phyloP scores from a whole-genome alignment of 768 basidiomycete genomes.

The Suillus plorans region DNA sequence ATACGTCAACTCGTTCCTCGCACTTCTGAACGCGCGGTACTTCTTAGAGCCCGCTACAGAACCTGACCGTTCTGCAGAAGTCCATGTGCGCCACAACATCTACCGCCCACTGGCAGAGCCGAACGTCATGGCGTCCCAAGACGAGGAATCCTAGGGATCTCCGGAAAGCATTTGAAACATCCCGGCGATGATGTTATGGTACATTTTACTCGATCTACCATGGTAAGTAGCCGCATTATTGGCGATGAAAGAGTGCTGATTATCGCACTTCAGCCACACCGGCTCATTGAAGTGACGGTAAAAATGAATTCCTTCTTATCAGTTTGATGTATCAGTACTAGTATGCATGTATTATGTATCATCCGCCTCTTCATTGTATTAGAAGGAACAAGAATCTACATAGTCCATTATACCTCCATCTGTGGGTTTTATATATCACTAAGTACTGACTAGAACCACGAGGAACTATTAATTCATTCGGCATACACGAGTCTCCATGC shows the following conservation, averaged over 20 bases:
- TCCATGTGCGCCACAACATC: not conserved
- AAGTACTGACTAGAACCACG: not conserved
- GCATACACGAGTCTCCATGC: not conserved
- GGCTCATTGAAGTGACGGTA: not conserved
- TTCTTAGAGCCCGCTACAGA: not conserved
- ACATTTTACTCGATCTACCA: not conserved
- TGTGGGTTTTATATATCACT: not conserved
- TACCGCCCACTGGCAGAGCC: not conserved
- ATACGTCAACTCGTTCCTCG: constrained; percentile 5
- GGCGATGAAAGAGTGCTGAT: not conserved
- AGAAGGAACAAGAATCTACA: not conserved
- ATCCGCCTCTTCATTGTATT: not conserved
- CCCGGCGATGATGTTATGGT: not conserved
- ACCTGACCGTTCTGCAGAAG: too few species aligned
- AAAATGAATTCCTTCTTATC: not conserved
- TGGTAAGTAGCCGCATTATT: not conserved
- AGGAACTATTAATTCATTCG: not conserved
- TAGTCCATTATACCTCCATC: not conserved
- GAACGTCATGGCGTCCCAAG: not conserved
- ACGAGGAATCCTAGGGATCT: not conserved
- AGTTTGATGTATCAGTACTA: not conserved
- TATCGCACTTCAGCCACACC: not conserved
- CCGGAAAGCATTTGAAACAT: not conserved
- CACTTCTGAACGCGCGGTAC: constrained; percentile 3
- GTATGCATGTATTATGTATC: not conserved